Evolutionary conservation across 805 yeast species (phyloP), one percentile per base, ranked within the genome.

Genomic region (Wickerhamomyces pijperi): DNA sequence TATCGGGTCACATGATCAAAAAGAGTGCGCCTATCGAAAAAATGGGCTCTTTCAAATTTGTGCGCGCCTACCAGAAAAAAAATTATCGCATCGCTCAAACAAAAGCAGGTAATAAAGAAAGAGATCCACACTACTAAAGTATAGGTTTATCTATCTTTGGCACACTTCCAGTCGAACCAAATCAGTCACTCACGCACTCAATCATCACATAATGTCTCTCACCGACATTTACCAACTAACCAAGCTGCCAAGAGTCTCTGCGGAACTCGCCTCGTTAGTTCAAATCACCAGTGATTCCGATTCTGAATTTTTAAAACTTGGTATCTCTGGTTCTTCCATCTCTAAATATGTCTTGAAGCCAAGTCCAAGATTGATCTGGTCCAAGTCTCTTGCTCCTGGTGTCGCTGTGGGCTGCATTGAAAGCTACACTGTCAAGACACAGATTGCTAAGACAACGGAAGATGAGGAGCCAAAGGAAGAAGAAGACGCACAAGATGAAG

Each of bases 291-390:
- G 38, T 17, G 37, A 41, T 4, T 44, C 46, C 28, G 42, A 42
- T 21, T 36, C 47, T 3, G 50, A 50, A 4, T 50, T 43, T 13
- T 34, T 53, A 1, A 44, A 46, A 41, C 43, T 53, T 31, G 58
- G 56, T 38, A 48, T 53, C 18, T 51, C 56, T 19, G 56, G 58
- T 17, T 49, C 56, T 5, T 49, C 56, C 13, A 45, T 53, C 33
- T 49, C 55, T 5, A 49, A 49, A 28, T 70, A 69, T 48, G 58
- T 69, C 18, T 57, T 71, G 38, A 67, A 60, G 40, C 78, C 78
- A 32, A 63, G 72, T 29, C 78, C 78, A 9, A 69, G 68, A 47
- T 56, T 72, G 35, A 54, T 65, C 33, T 72, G 77, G 78, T 67
- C 75, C 4, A 63, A 64, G 46, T 69, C 76, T 16, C 59, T 72